Evolutionary conservation across 176 grass and related monocot species (phyloP).

Genomic region (Oryza punctata): DNA sequence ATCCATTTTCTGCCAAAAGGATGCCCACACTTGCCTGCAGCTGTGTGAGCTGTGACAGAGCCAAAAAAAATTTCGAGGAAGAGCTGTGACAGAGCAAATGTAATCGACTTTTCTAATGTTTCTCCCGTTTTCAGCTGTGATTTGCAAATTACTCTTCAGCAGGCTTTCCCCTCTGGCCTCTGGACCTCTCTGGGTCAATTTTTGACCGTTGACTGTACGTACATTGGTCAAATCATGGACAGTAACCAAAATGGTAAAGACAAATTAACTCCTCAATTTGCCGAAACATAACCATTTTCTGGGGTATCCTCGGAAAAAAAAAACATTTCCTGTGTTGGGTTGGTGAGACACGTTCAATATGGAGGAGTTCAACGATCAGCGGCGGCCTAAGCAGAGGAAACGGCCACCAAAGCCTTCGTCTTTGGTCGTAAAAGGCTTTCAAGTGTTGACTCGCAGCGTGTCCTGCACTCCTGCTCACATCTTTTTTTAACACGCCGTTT

Average conservation of each 20-base stretch:
- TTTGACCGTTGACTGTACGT: not conserved
- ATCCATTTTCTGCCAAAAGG: too few species aligned
- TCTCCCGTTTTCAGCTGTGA: not conserved
- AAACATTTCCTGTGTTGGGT: not conserved
- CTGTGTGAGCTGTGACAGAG: too few species aligned
- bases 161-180: not conserved
- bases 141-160: not conserved
- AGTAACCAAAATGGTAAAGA: not conserved
- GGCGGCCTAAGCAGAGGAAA: not conserved
- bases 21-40: too few species aligned
- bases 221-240: not conserved
- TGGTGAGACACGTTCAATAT: not conserved
- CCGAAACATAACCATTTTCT: not conserved
- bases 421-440: not conserved
- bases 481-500: too few species aligned
- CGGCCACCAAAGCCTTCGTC: not conserved
- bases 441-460: not conserved
- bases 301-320: too few species aligned
- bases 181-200: not conserved
- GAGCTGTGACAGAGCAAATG: not conserved
- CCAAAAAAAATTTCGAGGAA: too few species aligned
- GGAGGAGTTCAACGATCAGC: not conserved
- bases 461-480: too few species aligned
- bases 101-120: not conserved
- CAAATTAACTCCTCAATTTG: not conserved